These are phyloP conservation scores for Exsudoporus floridanus DNA, from an alignment of 1,284 basidiomycete species.

Conservation along the genomic window DNA sequence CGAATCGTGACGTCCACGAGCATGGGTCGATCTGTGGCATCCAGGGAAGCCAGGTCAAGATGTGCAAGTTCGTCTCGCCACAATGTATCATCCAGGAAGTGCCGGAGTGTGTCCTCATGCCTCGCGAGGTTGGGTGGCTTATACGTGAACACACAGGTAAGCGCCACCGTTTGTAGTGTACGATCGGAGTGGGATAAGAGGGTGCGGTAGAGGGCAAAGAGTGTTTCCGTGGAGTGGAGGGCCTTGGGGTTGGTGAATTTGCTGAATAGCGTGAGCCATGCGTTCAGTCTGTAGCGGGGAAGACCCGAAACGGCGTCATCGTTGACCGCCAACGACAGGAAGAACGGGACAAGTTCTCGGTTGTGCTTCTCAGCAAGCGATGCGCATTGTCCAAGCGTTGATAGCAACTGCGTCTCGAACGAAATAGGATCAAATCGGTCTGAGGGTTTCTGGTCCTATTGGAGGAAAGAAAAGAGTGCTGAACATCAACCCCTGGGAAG, in stretches of 20 bases:
- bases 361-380: slow-evolving; percentile 82
- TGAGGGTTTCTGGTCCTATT: slow-evolving; percentile 54
- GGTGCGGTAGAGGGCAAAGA: slow-evolving; percentile 68
- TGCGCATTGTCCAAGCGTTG: slow-evolving; percentile 63
- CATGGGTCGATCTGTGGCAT: slow-evolving; percentile 61
- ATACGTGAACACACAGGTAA: slow-evolving; percentile 85
- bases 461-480: neutral
- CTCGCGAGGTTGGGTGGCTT: slow-evolving; percentile 68
- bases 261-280: slow-evolving; percentile 85
- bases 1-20: slow-evolving; percentile 78
- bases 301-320: slow-evolving; percentile 41
- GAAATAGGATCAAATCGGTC: slow-evolving; percentile 74
- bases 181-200: slow-evolving; percentile 89
- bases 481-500: neutral
- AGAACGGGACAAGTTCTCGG: slow-evolving; percentile 76
- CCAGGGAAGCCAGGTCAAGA: slow-evolving; percentile 67
- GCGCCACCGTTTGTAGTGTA: slow-evolving; percentile 72
- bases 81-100: slow-evolving; percentile 80
- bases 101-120: slow-evolving; percentile 68
- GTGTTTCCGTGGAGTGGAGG: slow-evolving; percentile 65
- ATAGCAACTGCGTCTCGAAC: slow-evolving; percentile 81
- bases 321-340: slow-evolving; percentile 54
- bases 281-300: slow-evolving; percentile 56
- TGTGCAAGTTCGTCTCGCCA: slow-evolving; percentile 88
- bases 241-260: slow-evolving; percentile 93